Evolutionary conservation across 1,139 yeast species (phyloP).

Genomic region (Lizanozyma gosingica): DNA sequence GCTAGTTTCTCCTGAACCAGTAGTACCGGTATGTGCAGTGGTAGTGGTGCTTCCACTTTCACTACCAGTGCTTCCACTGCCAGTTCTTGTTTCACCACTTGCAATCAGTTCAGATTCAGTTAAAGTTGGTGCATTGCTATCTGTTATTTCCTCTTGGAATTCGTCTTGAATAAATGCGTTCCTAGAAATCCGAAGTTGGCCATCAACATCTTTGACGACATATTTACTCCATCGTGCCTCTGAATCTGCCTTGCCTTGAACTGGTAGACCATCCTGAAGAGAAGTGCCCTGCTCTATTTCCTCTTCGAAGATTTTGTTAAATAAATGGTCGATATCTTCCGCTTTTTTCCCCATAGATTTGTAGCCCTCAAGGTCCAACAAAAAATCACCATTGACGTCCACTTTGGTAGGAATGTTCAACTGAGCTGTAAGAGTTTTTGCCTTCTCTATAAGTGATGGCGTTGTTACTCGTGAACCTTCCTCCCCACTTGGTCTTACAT

Average conservation of each 20-base stretch:
- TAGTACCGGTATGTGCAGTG: conserved; percentile 7
- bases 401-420: conserved; percentile 84
- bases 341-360: conserved; percentile 75
- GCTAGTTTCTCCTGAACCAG: not conserved
- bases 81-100: not conserved
- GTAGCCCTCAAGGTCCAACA: conserved; percentile 94
- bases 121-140: not conserved
- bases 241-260: conserved; percentile 12
- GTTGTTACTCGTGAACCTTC: not conserved
- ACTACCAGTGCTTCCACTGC: not conserved
- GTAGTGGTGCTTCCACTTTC: conserved; percentile 2
- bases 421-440: conserved; percentile 59
- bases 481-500: not conserved
- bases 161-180: conserved; percentile 1
- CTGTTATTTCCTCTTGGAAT: not conserved
- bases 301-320: conserved; percentile 64
- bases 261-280: no score
- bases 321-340: conserved; percentile 58
- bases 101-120: not conserved
- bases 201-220: conserved; percentile 52
- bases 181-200: conserved; percentile 52
- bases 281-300: conserved; percentile 35
- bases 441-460: conserved; percentile 20
- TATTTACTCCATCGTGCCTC: conserved; percentile 28
- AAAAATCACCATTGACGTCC: conserved; percentile 83